phyloP scores from a whole-genome alignment of 78 protist genomes.

The Protostelium mycophagum region DNA sequence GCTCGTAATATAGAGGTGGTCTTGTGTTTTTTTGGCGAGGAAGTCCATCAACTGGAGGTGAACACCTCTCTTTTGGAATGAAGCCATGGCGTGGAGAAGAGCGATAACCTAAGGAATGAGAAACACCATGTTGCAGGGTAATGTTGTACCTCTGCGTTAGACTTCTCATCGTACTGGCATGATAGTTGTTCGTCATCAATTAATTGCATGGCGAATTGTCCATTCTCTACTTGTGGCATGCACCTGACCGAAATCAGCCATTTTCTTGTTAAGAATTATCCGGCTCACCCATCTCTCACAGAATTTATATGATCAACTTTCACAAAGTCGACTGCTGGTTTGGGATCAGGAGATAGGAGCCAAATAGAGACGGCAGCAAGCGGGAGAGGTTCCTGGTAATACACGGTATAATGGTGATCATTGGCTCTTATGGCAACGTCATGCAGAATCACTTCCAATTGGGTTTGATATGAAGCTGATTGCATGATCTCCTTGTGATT shows the following conservation, averaged over 20 bases:
- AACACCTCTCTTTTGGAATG: not conserved
- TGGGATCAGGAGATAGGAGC: not conserved
- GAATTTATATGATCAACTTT: not conserved
- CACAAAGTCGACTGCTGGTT: not conserved
- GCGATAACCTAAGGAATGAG: not conserved
- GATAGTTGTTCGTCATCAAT: not conserved
- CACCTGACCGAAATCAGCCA: not conserved
- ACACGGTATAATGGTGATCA: not conserved
- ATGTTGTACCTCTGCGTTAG: not conserved
- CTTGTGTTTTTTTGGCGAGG: not conserved
- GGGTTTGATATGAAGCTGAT: too few relatives aligned
- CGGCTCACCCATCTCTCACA: not conserved
- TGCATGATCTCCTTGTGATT: too few relatives aligned
- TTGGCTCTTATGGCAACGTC: too few relatives aligned
- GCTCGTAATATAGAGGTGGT: not conserved
- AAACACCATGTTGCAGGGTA: not conserved
- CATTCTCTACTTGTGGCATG: not conserved
- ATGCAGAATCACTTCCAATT: too few relatives aligned
- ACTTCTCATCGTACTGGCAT: not conserved
- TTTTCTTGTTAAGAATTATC: not conserved
- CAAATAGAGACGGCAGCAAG: not conserved
- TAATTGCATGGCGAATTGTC: not conserved
- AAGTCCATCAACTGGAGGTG: not conserved
- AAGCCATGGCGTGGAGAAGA: not conserved
- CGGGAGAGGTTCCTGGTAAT: not conserved